Conservation (phyloP, 2,329 filamentous ascomycete genomes). For the Capronia americana region DNA sequence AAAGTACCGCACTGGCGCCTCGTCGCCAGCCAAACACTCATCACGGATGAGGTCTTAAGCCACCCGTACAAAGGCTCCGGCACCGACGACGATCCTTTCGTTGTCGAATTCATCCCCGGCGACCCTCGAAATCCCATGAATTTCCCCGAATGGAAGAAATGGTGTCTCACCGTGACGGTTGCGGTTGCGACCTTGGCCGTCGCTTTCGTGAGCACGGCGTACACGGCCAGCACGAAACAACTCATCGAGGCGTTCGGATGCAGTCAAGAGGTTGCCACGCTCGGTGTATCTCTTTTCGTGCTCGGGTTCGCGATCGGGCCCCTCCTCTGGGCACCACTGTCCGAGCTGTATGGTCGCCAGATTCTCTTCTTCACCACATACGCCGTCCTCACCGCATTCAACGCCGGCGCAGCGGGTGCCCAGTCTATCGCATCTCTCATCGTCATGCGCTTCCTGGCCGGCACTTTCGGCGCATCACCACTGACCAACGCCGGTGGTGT, state of each 20-base stretch:
- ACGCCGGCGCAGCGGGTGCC: constrained; percentile 67
- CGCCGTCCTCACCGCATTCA: constrained; percentile 68
- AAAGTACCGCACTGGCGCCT: constrained; percentile 37
- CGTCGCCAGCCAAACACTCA: constrained; percentile 31
- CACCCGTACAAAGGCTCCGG: constrained; percentile 66
- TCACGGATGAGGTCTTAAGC: constrained; percentile 43
- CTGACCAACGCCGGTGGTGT: constrained; percentile 75
- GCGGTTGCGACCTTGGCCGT: constrained; percentile 67
- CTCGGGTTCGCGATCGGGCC: constrained; percentile 67
- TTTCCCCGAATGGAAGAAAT: constrained; percentile 73
- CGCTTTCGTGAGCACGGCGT: constrained; percentile 62
- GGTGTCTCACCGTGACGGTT: constrained; percentile 69
- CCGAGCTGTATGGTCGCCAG: constrained; percentile 45
- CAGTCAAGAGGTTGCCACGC: constrained; percentile 53
- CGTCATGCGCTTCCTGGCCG: constrained; percentile 67
- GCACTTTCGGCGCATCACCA: constrained; percentile 55
- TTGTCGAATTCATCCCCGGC: constrained; percentile 55
- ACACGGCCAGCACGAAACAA: constrained; percentile 63
- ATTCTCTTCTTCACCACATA: constrained; percentile 65
- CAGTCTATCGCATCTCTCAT: constrained; percentile 72
- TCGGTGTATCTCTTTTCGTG: constrained; percentile 59
- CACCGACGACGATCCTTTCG: constrained; percentile 72
- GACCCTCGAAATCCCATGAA: constrained; percentile 66
- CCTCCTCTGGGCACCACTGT: constrained; percentile 53
- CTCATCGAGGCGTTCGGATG: constrained; percentile 59